A percentile compares a stretch with the other conserved stretches of the same genome.
phyloP scores from a whole-genome alignment of 1,139 yeast species.

The Pichia sp. region DNA sequence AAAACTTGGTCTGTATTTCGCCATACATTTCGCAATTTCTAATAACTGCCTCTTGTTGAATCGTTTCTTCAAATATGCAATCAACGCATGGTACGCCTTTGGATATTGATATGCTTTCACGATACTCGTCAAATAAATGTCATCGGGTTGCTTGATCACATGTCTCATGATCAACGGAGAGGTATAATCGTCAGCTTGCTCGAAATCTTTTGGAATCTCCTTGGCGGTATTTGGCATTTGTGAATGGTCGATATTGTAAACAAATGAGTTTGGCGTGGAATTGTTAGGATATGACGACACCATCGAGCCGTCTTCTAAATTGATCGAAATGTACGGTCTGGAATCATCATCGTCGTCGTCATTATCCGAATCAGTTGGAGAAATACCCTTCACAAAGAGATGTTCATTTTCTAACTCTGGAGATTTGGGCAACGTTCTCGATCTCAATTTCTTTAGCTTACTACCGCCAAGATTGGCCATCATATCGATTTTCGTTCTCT shows the following conservation, averaged over 20 bases:
- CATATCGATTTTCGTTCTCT: not conserved
- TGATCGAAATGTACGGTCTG: conserved; percentile 31
- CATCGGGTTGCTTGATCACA: conserved; percentile 61
- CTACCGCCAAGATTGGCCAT: not conserved
- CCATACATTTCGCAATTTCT: conserved; percentile 61
- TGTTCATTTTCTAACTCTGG: not conserved
- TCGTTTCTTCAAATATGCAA: conserved; percentile 52
- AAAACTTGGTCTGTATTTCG: conserved; percentile 69
- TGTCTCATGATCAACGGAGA: conserved; percentile 61
- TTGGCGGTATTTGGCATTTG: conserved; percentile 32
- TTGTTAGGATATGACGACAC: conserved; percentile 32
- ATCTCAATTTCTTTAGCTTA: not conserved
- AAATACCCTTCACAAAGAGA: not conserved
- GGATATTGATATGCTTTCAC: conserved; percentile 66
- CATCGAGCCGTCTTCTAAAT: conserved; percentile 29
- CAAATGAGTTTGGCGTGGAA: conserved; percentile 35
- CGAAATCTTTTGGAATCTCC: conserved; percentile 29
- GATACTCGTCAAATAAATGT: conserved; percentile 52
- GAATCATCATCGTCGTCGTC: conserved; percentile 21
- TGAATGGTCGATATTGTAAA: conserved; percentile 31
- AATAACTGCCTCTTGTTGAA: conserved; percentile 53
- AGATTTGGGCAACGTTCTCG: not conserved
- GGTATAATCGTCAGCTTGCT: conserved; percentile 39
- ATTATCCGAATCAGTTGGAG: conserved; percentile 4
- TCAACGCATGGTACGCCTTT: conserved; percentile 60